Evolutionary conservation across 1,139 yeast species (phyloP), one percentile per base, ranked within the genome.

Genomic region (Meyerozyma carpophila): DNA sequence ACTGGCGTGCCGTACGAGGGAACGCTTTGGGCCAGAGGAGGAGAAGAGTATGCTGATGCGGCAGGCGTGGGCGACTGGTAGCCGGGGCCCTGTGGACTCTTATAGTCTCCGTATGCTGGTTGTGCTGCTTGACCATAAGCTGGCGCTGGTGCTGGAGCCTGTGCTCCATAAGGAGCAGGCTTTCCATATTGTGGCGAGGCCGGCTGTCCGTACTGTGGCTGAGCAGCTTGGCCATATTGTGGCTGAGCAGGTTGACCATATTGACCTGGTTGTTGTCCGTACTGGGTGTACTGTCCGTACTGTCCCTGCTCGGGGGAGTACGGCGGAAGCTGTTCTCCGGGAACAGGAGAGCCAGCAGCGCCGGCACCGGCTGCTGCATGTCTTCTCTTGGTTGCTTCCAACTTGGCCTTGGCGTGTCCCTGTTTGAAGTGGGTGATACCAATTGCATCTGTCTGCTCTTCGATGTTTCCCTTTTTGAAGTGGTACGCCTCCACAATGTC

Each of bases 341-440:
- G 29, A 4, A 27, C 29, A 10, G 29, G 29, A 5, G 29, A 24
- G 4, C 70, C 68, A 13, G 62, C 68, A 25, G 62, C 67, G 2
- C 62, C 62, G 13, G 65, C 72, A 47, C 73, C 73, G 47, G 24
- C 24, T 21, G 24, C 24, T 21, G 84, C 91, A 55, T 81, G 87
- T 54, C 89, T 77, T 65, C 84, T 81, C 63, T 79, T 83, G 13
- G 95, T 84, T 60, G 88, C 77, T 53, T 89, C 96, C 48, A 91
- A 70, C 64, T 88, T 91, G 46, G 78, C 68, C 68, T 84, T 87
- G 13, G 96, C 94, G 57, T 86, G 94, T 13, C 96, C 95, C 11
- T 87, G 75, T 56, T 87, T 85, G 74, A 93, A 93, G 58, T 88
- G 95, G 3, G 96, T 87, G 47, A 93, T 79, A 16, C 90, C 84